A percentile compares a stretch with the other conserved stretches of the same genome.
Conservation (phyloP, 2,329 filamentous ascomycete genomes). For the Sporothrix mexicana region DNA sequence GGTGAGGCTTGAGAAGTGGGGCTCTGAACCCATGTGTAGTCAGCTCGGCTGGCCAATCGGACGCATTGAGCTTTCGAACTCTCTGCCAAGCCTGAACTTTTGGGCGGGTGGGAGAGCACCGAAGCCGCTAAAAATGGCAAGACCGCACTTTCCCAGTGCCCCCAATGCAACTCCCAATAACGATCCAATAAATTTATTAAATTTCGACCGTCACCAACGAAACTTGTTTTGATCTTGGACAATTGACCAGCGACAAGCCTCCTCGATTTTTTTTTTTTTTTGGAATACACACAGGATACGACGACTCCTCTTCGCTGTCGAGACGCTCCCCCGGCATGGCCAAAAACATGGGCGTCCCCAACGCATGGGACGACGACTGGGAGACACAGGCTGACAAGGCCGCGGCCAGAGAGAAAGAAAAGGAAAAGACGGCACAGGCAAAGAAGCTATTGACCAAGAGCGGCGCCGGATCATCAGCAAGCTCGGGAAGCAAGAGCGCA, state of each 20-base stretch:
- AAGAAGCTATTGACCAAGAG: slow-evolving; percentile 4
- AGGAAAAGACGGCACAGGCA: neutral
- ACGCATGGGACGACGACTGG: slow-evolving; percentile 95
- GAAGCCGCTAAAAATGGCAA: slow-evolving; percentile 25
- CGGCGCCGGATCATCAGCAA: neutral
- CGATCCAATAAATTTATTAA: neutral
- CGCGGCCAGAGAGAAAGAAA: slow-evolving; percentile 44
- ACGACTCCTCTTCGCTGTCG: neutral
- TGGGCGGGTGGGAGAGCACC: neutral
- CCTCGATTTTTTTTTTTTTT: neutral
- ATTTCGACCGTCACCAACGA: slow-evolving; percentile 1
- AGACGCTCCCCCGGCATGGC: slow-evolving; percentile 45
- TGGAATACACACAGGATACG: slow-evolving; percentile 2
- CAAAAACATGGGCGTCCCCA: slow-evolving; percentile 59
- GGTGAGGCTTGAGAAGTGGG: slow-evolving; percentile 25
- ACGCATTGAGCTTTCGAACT: neutral
- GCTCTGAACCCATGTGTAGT: neutral
- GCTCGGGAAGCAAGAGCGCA: neutral
- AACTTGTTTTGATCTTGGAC: neutral
- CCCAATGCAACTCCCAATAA: too few relatives aligned
- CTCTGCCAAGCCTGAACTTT: neutral
- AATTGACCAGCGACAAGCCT: neutral
- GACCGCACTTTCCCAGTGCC: neutral
- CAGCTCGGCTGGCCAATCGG: slow-evolving; percentile 25
- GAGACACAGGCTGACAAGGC: slow-evolving; percentile 72